Evolutionary conservation across 768 basidiomycete genomes (phyloP).

Genomic region (Mrakia blollopis): DNA sequence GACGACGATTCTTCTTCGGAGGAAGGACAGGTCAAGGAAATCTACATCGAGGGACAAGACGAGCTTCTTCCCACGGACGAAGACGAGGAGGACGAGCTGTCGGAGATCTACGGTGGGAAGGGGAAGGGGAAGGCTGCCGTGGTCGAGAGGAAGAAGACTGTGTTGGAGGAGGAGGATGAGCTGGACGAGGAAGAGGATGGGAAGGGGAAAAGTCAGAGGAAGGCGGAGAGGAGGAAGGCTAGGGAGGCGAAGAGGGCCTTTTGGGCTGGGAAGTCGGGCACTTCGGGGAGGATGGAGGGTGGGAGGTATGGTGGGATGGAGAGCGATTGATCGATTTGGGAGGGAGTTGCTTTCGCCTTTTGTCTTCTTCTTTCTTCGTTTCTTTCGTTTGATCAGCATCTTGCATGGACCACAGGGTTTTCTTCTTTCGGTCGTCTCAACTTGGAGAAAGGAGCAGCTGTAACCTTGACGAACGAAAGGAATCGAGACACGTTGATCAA

Average conservation of each 20-base stretch:
- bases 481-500: background rate
- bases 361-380: background rate
- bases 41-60: constrained; percentile 28
- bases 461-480: no score
- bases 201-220: background rate
- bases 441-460: background rate
- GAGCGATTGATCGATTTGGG: background rate
- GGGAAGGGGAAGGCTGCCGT: background rate
- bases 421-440: background rate
- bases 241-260: constrained; percentile 25
- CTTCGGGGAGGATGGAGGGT: constrained; percentile 14
- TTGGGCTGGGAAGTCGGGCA: constrained; percentile 26
- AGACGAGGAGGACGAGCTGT: constrained; percentile 20
- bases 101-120: background rate
- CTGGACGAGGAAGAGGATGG: constrained; percentile 23
- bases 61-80: constrained; percentile 23
- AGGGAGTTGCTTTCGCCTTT: background rate
- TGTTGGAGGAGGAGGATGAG: constrained; percentile 1
- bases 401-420: background rate
- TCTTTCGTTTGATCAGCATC: background rate
- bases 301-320: constrained; percentile 13
- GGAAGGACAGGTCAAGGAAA: constrained; percentile 27
- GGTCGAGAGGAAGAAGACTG: background rate
- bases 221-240: constrained; percentile 23
- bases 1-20: constrained; percentile 20